Conservation (phyloP, 768 basidiomycete species). For the Boletus tylopilopsis region DNA sequence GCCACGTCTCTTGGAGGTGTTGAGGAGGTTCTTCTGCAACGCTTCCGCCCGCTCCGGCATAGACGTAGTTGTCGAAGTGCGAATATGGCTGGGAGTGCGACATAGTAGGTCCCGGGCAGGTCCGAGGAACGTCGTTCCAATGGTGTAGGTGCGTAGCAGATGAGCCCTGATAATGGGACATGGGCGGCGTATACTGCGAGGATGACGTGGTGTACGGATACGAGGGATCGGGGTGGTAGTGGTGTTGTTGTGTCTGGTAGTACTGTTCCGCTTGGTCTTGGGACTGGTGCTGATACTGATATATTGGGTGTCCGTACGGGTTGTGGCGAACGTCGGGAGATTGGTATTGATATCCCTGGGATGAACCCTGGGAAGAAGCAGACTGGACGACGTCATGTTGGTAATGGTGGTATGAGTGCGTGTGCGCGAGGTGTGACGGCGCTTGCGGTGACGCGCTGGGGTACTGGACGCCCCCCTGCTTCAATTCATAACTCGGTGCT, state of each 20-base stretch:
- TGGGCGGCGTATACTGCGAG: slow-evolving; percentile 5
- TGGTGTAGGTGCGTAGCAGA: slow-evolving; percentile 5
- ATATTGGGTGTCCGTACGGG: slow-evolving; percentile 10
- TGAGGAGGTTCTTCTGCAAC: slow-evolving; percentile 7
- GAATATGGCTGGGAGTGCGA: not conserved
- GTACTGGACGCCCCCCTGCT: slow-evolving; percentile 2
- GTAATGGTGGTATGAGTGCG: slow-evolving; percentile 11
- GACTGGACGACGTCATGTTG: slow-evolving; percentile 10
- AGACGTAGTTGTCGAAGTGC: slow-evolving; percentile 4
- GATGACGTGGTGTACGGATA: not conserved
- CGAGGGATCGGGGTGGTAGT: slow-evolving; percentile 10
- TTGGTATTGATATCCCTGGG: slow-evolving; percentile 11
- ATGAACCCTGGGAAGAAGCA: slow-evolving; percentile 19
- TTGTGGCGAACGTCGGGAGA: slow-evolving; percentile 14
- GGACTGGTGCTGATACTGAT: slow-evolving; percentile 13
- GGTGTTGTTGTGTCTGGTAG: slow-evolving; percentile 21
- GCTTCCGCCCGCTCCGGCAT: not conserved
- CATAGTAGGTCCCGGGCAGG: slow-evolving; percentile 5
- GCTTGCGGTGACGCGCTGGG: slow-evolving; percentile 4
- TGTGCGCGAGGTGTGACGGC: not conserved
- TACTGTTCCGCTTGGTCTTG: slow-evolving; percentile 20
- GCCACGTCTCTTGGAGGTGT: slow-evolving; percentile 57
- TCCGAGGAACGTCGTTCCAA: slow-evolving; percentile 11
- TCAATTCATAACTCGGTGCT: slow-evolving; percentile 4
- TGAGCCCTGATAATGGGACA: slow-evolving; percentile 8